Base-by-base conservation (phyloP, 345 rosid genomes). In the Reutealis trisperma region DNA sequence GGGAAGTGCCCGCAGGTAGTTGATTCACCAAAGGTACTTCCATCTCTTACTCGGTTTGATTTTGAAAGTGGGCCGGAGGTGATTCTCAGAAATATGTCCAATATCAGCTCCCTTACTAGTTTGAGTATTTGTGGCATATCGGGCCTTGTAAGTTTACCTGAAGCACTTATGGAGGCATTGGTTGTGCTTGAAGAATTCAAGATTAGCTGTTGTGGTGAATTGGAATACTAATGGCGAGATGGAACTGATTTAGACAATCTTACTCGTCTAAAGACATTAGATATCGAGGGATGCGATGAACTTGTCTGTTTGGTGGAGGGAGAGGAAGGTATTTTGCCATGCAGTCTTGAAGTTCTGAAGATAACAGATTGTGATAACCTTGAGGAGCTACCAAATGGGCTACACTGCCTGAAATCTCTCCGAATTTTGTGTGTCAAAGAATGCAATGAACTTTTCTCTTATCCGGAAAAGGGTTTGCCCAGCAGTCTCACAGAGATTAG, bases 361-460 rank as follows among this genome's bases (percentile, higher is more conserved):
- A 9, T 72, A 5, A 16, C 10, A 1, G 4, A 15, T 5, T 72
- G 75, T 58, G 0, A 3, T 10, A 19, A 19, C n/a, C 24, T 72
- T 65, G 30, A 69, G 78, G 58, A 79, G 5, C 80, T 84, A 7
- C 87, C 86, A 18, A 77, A 77, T 67, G 80, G 77, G 62, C 7
- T 86, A 4, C 61, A 63, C 42, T 75, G 72, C 16, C 81, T 84
- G 78, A 34, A 62, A 11, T 79, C 84, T 62, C 87, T 86, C 55
- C 19, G 32, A 15, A 4, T 9, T 22, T 72, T 59, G 37, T 21
- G 32, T 2, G 1, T 37, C 34, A 5, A 0, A 2, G n/a, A 32
- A 6, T 72, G 66, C 37, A 7, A 11, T 12, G 3, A 34, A 34
- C 64, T 72, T 1, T 25, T 4, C 12, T 19, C 27, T 25, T 71